Evolutionary conservation across 2,329 filamentous ascomycete genomes (phyloP), one percentile per base, ranked within the genome.

Genomic region (Pseudocercospora fuligena): DNA sequence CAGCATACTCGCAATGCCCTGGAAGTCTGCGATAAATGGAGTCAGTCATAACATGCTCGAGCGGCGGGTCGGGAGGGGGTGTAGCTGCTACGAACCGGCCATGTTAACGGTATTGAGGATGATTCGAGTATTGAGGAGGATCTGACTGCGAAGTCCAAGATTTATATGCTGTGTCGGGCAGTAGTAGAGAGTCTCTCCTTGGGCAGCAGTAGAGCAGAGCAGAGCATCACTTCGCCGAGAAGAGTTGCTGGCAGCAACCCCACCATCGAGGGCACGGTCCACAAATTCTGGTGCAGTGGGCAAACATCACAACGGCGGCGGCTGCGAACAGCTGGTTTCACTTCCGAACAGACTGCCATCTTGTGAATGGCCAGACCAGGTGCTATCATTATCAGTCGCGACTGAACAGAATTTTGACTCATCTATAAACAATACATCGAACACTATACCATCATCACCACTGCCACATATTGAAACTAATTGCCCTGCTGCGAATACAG

Each of bases 1-100:
- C 25, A 54, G 66, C 75, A 62, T 72, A 76, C 74, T 75, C 65
- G 75, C 76, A 61, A 78, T 73, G 56, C 59, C 69, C 60, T 77
- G 67, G 70, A 77, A 78, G 71, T 78, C 76, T 76, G 71, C 21
- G 19, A 53, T 59, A 11, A 11, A 43, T n/a, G 19, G 21, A 49
- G 64, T 66, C 56, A 66, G 60, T 60, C 31, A 58, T 58, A 36
- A 25, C 56, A 19, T 19, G 31, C 56, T 36, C 31, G n/a, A 40
- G 51, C 51, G 27, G 23, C 27, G 29, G 56, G 16, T 21, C n/a
- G n/a, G 31, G 31, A 40, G 33, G 33, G 33, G n/a, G 25, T 19
- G 11, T n/a, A 5, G 14, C 4, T 29, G 29, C 7, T n/a, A 58
- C 56, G 56, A 40, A 58, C 56, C 56, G 31, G 56, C 33, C 56